Conservation (phyloP, 371 early-diverging fungal genomes). For the Fennellomyces sp. region DNA sequence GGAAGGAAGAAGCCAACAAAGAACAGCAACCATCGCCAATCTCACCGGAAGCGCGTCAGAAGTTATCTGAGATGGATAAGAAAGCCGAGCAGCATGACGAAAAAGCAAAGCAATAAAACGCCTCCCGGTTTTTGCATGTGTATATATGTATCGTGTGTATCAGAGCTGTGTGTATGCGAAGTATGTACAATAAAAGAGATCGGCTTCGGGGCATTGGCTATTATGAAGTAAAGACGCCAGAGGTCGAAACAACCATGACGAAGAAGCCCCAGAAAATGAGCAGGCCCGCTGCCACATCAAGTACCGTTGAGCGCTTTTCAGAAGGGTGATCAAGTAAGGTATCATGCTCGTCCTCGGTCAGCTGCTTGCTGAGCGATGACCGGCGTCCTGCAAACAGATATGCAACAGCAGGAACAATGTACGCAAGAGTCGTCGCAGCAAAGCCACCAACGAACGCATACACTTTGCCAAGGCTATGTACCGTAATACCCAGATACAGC, state of each 20-base stretch:
- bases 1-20: constrained; percentile 14
- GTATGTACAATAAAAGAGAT: neutral
- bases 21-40: constrained; percentile 13
- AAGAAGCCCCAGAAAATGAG: constrained; percentile 40
- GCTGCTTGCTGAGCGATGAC: neutral
- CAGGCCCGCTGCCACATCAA: constrained; percentile 36
- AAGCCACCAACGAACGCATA: constrained; percentile 61
- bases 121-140: neutral
- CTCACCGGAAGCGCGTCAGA: constrained; percentile 7
- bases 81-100: constrained; percentile 8
- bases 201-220: neutral
- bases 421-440: constrained; percentile 58
- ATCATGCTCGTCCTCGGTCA: neutral
- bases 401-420: constrained; percentile 54
- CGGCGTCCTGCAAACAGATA: constrained; percentile 35
- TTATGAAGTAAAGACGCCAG: constrained; percentile 19
- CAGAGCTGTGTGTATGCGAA: neutral
- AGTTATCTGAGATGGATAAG: constrained; percentile 15
- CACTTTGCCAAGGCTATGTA: constrained; percentile 52
- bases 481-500: constrained; percentile 37
- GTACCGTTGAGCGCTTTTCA: neutral
- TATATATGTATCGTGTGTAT: neutral
- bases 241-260: constrained; percentile 43
- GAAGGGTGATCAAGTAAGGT: neutral
- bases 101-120: constrained; percentile 6